A percentile compares a stretch with the other conserved stretches of the same genome.
Conservation (phyloP, 164 flowering plant species). For the Malania oleifera region DNA sequence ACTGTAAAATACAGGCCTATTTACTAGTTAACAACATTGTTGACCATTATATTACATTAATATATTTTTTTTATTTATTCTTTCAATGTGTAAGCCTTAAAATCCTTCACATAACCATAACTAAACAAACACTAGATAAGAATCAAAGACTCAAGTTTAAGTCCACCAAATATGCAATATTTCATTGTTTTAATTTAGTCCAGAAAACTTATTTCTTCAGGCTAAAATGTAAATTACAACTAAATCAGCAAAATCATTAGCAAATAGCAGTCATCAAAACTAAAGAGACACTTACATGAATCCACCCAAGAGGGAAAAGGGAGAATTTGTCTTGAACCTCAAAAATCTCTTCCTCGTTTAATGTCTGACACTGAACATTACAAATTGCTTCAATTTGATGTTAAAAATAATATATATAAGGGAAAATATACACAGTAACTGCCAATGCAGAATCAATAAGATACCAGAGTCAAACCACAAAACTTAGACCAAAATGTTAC, state of each 20-base stretch:
- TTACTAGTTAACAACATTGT: too few relatives aligned
- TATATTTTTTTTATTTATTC: too few relatives aligned
- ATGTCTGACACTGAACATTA: conserved; percentile 71
- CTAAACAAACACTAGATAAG: too few relatives aligned
- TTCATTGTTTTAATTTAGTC: too few relatives aligned
- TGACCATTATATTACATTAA: too few relatives aligned
- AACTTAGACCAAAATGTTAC: background rate
- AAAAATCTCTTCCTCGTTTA: conserved; percentile 94
- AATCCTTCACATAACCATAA: too few relatives aligned
- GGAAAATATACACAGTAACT: background rate
- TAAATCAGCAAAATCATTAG: background rate
- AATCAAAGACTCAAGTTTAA: too few relatives aligned
- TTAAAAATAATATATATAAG: conserved; percentile 3
- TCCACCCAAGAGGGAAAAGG: conserved; percentile 97
- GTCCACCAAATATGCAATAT: too few relatives aligned
- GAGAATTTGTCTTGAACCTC: conserved; percentile 87
- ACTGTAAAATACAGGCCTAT: too few relatives aligned
- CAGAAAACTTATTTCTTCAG: background rate
- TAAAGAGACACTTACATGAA: conserved; percentile 68
- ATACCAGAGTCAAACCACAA: background rate
- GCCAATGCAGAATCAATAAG: background rate
- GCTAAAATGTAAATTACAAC: background rate
- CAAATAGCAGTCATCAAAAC: conserved; percentile 1
- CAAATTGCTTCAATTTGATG: conserved; percentile 2
- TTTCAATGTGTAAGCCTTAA: too few relatives aligned